Base-by-base conservation (phyloP, 2,329 filamentous ascomycete genomes). In the Claviceps maximensis region DNA sequence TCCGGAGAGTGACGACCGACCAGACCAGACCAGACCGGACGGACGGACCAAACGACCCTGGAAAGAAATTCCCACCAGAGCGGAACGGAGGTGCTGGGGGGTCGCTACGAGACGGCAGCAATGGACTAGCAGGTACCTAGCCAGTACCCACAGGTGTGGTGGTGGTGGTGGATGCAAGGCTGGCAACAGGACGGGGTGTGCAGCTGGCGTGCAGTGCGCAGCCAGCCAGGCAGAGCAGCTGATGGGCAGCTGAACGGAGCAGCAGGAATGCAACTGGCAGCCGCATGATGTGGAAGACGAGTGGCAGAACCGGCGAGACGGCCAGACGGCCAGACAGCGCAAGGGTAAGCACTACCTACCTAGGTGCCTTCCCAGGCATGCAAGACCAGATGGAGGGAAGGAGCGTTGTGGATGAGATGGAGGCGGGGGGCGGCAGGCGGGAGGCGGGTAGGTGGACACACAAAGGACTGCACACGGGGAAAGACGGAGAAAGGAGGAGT, bases 1-100 rank as follows among this genome's bases (percentile, higher is more conserved):
- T 33, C n/a, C 46, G 50, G n/a, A 36, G 50, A 50, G 53, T 52
- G 53, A 52, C 41, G 46, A 50, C 46, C n/a, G n/a, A n/a, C n/a
- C n/a, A n/a, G n/a, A n/a, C n/a, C n/a, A n/a, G n/a, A n/a, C n/a
- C n/a, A n/a, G n/a, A n/a, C n/a, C 31, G 13, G 33, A 38, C 13
- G 17, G 33, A 38, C 33, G 33, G 50, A 53, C 33, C 44, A 10
- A 4, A 44, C 19, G 41, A 44, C 19, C 41, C 48, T 36, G 49
- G 47, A 7, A 23, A 21, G 42, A 51, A 53, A 55, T 49, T 55
- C 51, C 54, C 48, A 53, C 51, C 47, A 51, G 15, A 49, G 40
- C 54, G 54, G 54, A 46, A 55, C 44, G 31, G 48, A 41, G 41
- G 21, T 27, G 42, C n/a, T 8, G 42, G 12, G 25, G 23, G 41